Evolutionary conservation across 371 early-diverging fungal species (phyloP).

Genomic region (Lichtheimia corymbifera): DNA sequence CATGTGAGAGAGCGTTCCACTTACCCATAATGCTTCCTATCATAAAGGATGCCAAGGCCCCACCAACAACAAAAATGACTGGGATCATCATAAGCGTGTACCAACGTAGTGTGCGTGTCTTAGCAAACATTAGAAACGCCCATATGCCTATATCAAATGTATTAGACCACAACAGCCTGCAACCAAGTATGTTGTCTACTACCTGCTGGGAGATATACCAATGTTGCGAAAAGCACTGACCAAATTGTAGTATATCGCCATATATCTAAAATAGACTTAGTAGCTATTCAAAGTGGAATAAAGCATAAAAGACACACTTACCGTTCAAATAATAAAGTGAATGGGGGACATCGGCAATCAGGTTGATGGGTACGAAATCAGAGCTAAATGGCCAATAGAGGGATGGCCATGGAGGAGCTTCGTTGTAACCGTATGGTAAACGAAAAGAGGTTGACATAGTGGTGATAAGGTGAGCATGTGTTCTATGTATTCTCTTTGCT

Average conservation of each 20-base stretch:
- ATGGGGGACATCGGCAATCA: conserved; percentile 48
- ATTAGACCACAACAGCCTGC: neutral
- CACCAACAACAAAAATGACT: conserved; percentile 52
- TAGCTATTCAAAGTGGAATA: no score
- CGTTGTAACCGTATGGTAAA: conserved; percentile 56
- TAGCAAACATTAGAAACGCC: conserved; percentile 53
- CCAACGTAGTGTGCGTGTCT: conserved; percentile 54
- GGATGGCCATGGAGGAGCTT: conserved; percentile 61
- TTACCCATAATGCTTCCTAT: conserved; percentile 64
- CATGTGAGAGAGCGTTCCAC: no score
- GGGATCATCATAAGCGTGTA: conserved; percentile 49
- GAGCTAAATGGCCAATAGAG: conserved; percentile 65
- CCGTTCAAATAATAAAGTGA: conserved; percentile 48
- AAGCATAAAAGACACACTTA: neutral
- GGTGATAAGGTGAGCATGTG: neutral
- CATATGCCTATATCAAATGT: conserved; percentile 17
- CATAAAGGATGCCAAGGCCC: conserved; percentile 56
- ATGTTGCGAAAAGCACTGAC: conserved; percentile 43
- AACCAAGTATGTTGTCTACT: conserved; percentile 14
- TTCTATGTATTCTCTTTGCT: no score
- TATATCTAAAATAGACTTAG: conserved; percentile 30
- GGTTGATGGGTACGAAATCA: conserved; percentile 37
- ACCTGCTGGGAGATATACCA: conserved; percentile 52
- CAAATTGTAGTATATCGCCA: conserved; percentile 52
- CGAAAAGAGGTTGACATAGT: conserved; percentile 43